phyloP scores from a whole-genome alignment of 768 basidiomycete species.

The Udeniomyces megalosporus region DNA sequence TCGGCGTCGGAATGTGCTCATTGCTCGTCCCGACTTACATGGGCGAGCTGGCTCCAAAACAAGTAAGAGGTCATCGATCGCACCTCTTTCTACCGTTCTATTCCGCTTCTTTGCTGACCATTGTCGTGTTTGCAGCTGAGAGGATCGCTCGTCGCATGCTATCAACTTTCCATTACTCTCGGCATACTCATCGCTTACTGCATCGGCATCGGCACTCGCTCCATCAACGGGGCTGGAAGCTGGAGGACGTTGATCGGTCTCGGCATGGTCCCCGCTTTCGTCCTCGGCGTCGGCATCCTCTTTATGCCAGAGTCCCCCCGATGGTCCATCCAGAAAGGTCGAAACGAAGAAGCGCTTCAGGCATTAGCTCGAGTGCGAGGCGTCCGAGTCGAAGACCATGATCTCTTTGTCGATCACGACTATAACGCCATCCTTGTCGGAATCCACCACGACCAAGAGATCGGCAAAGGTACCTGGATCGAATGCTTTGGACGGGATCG shows the following conservation, averaged over 20 bases:
- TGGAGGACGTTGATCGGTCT: background rate
- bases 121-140: background rate
- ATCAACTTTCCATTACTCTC: conserved; percentile 1
- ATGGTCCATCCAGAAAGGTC: too few species aligned
- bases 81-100: background rate
- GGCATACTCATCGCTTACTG: conserved; percentile 1
- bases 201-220: background rate
- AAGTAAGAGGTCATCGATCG: too few species aligned
- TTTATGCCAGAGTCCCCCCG: too few species aligned
- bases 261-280: background rate
- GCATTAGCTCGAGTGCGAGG: conserved; percentile 15
- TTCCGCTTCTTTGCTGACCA: background rate
- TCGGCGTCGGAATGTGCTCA: background rate
- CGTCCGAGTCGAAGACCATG: background rate
- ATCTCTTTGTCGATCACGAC: conserved; percentile 20
- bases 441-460: conserved; percentile 37
- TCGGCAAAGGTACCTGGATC: conserved; percentile 41
- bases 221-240: background rate
- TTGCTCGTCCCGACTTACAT: background rate
- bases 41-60: too few species aligned
- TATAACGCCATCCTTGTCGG: conserved; percentile 41
- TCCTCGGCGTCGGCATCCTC: conserved; percentile 4
- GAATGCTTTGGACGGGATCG: conserved; percentile 41
- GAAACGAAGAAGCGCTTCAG: conserved; percentile 32
- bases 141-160: background rate